Percentiles rank a stretch among this genome's conserved stretches.
phyloP scores from a whole-genome alignment of 2,329 filamentous ascomycete genomes.

The Bisporella sp. region DNA sequence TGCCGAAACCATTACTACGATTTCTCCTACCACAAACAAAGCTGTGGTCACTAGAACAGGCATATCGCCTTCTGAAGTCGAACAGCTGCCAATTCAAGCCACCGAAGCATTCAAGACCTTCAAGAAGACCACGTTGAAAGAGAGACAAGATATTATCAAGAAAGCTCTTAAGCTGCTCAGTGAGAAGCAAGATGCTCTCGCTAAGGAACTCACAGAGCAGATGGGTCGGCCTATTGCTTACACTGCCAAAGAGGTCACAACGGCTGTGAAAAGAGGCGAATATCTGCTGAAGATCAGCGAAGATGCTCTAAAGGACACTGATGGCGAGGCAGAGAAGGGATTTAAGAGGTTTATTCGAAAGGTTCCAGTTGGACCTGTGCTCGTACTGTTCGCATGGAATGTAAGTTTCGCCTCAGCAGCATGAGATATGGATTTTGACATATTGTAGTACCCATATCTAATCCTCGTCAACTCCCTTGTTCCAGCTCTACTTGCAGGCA shows the following conservation, averaged over 20 bases:
- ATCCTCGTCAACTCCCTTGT: conserved; percentile 90
- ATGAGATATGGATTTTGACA: conserved; percentile 8
- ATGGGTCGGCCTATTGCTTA: conserved; percentile 93
- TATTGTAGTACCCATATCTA: conserved; percentile 77
- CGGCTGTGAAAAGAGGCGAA: conserved; percentile 77
- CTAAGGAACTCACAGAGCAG: conserved; percentile 80
- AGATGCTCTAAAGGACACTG: conserved; percentile 70
- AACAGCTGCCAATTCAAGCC: conserved; percentile 63
- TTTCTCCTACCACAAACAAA: conserved; percentile 86
- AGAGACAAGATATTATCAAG: conserved; percentile 74
- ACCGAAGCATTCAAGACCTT: conserved; percentile 71
- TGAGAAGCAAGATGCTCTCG: conserved; percentile 71
- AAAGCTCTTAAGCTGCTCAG: conserved; percentile 68
- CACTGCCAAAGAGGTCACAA: conserved; percentile 74
- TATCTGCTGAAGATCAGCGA: conserved; percentile 80
- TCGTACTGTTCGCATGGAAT: conserved; percentile 95
- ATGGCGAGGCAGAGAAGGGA: conserved; percentile 76
- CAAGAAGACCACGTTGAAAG: conserved; percentile 64
- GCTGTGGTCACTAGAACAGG: conserved; percentile 74
- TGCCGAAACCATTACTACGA: conserved; percentile 63
- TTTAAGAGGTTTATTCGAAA: conserved; percentile 90
- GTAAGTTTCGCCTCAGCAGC: conserved; percentile 43
- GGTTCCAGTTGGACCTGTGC: conserved; percentile 76
- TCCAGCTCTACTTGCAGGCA: conserved; percentile 83
- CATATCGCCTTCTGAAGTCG: conserved; percentile 62